Conservation (phyloP, 164 flowering plant species). For the Piper betle region DNA sequence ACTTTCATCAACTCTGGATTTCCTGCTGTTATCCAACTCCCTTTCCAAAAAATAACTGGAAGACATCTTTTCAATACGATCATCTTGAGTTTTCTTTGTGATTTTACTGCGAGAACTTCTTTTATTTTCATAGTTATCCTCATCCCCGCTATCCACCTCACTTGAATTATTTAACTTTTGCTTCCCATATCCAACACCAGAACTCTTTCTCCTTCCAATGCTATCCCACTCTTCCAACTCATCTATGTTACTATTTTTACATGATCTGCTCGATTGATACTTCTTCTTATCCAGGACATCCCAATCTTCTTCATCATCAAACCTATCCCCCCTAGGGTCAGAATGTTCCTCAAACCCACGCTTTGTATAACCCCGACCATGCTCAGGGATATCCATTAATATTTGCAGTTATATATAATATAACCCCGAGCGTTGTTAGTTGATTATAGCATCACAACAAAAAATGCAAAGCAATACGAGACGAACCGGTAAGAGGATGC, state of each 20-base stretch:
- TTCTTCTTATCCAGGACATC: slow-evolving; percentile 66
- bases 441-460: no score
- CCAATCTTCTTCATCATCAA: slow-evolving; percentile 60
- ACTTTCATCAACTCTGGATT: slow-evolving; percentile 40
- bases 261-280: slow-evolving; percentile 59
- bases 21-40: slow-evolving; percentile 44
- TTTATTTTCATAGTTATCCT: slow-evolving; percentile 55
- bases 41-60: slow-evolving; percentile 73
- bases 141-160: slow-evolving; percentile 49
- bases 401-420: not conserved
- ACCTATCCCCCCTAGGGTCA: slow-evolving; percentile 40
- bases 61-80: slow-evolving; percentile 55
- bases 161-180: slow-evolving; percentile 51
- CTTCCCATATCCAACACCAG: slow-evolving; percentile 51
- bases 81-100: slow-evolving; percentile 60
- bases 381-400: slow-evolving; percentile 54
- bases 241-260: slow-evolving; percentile 42
- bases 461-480: no score
- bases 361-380: slow-evolving; percentile 32
- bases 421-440: no score
- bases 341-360: slow-evolving; percentile 36
- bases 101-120: slow-evolving; percentile 48
- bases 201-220: slow-evolving; percentile 44
- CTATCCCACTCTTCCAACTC: slow-evolving; percentile 51
- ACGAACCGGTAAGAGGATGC: no score